Conservation (phyloP, 495 filamentous ascomycete species). For the Neurospora sp. region DNA sequence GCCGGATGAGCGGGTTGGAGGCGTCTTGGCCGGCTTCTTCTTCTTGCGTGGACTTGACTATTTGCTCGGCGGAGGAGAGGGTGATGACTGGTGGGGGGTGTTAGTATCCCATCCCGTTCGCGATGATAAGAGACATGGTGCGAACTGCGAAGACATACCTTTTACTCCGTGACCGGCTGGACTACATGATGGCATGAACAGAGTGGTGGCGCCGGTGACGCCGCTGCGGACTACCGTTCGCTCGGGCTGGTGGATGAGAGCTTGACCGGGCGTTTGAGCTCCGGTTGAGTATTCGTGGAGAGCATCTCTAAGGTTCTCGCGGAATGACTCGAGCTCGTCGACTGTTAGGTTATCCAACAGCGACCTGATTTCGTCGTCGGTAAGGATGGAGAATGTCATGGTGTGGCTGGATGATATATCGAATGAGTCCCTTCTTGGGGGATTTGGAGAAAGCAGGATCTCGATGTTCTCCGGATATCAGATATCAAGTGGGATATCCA, state of each 20-base stretch:
- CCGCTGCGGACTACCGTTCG: constrained; percentile 56
- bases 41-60: background rate
- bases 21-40: constrained; percentile 7
- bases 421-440: background rate
- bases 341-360: constrained; percentile 62
- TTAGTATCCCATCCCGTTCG: background rate
- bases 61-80: constrained; percentile 15
- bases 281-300: constrained; percentile 77
- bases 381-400: constrained; percentile 74
- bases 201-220: constrained; percentile 64
- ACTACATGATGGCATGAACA: constrained; percentile 81
- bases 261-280: constrained; percentile 37
- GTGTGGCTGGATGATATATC: background rate
- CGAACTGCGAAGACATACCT: constrained; percentile 22
- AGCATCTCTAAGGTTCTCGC: constrained; percentile 56
- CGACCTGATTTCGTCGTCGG: constrained; percentile 54
- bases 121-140: background rate
- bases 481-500: background rate
- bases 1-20: constrained; percentile 40
- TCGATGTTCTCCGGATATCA: background rate
- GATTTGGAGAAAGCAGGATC: background rate
- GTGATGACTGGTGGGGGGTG: constrained; percentile 23
- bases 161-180: constrained; percentile 39
- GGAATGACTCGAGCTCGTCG: constrained; percentile 58
- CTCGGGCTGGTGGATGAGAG: constrained; percentile 59